These are phyloP conservation scores for Colletotrichum lentis DNA, from an alignment of 2,329 filamentous ascomycete genomes.

Conservation along the genomic window DNA sequence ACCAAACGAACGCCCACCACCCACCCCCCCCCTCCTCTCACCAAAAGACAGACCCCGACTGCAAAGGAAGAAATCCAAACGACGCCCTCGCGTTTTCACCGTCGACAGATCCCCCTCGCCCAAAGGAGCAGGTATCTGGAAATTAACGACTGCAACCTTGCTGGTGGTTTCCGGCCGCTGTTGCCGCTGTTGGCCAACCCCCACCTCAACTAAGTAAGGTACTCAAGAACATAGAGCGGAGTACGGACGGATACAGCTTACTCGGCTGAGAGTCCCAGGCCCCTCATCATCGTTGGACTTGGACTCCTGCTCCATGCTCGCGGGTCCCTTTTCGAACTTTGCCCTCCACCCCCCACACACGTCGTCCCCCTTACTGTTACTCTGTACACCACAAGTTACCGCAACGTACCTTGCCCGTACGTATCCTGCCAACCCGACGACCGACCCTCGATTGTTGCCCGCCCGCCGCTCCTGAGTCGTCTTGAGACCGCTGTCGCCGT, in stretches of 20 bases:
- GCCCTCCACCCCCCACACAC: not conserved
- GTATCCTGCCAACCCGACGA: slow-evolving; percentile 9
- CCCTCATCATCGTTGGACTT: slow-evolving; percentile 6
- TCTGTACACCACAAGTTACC: not conserved
- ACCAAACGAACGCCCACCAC: slow-evolving; percentile 16
- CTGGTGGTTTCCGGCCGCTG: slow-evolving; percentile 33
- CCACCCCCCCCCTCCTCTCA: too few relatives aligned
- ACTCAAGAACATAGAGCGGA: not conserved
- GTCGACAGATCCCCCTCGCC: slow-evolving; percentile 26
- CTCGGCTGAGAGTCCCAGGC: not conserved
- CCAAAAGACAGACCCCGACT: not conserved
- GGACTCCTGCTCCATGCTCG: slow-evolving; percentile 12
- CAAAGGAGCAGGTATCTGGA: slow-evolving; percentile 37
- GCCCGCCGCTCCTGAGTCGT: slow-evolving; percentile 23
- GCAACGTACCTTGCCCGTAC: slow-evolving; percentile 14
- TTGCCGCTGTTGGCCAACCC: slow-evolving; percentile 11
- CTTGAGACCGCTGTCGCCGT: slow-evolving; percentile 7
- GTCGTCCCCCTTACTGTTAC: too few relatives aligned
- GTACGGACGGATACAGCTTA: too few relatives aligned
- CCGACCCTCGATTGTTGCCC: slow-evolving; percentile 1
- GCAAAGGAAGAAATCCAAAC: slow-evolving; percentile 2
- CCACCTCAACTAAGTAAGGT: not conserved
- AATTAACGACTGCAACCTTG: slow-evolving; percentile 40
- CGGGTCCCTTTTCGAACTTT: slow-evolving; percentile 12
- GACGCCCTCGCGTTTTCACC: slow-evolving; percentile 13